Evolutionary conservation across 768 basidiomycete genomes (phyloP).

Genomic region (Tylopilus intermedius): DNA sequence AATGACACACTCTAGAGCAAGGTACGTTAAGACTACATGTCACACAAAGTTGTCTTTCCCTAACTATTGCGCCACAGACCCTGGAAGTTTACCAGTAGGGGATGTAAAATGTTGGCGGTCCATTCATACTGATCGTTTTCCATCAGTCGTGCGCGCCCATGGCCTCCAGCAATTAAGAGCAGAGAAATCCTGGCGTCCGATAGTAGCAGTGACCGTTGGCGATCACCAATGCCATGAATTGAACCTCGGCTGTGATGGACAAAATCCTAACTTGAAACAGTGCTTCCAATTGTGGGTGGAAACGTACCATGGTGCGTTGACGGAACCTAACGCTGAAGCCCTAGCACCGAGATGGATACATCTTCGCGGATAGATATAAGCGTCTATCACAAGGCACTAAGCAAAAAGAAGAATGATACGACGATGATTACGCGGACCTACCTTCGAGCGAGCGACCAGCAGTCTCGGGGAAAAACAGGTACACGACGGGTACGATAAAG

Average conservation of each 20-base stretch:
- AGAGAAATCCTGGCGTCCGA: slow-evolving; percentile 65
- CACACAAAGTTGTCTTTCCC: no score
- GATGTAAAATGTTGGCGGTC: no score
- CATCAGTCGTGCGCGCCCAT: slow-evolving; percentile 36
- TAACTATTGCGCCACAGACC: neutral
- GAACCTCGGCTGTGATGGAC: slow-evolving; percentile 61
- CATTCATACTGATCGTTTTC: no score
- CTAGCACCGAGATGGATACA: slow-evolving; percentile 37
- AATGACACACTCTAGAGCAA: no score
- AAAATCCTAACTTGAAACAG: slow-evolving; percentile 61
- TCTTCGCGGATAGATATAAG: slow-evolving; percentile 47
- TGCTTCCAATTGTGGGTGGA: slow-evolving; percentile 47
- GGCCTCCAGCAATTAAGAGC: slow-evolving; percentile 43
- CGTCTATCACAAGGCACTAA: slow-evolving; percentile 53
- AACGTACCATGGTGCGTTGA: neutral
- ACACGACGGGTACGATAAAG: no score
- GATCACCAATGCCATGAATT: slow-evolving; percentile 51
- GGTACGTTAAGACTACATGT: no score
- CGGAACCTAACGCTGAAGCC: neutral
- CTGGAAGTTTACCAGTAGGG: neutral
- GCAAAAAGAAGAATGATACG: slow-evolving; percentile 63
- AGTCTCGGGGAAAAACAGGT: no score
- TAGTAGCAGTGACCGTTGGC: slow-evolving; percentile 54
- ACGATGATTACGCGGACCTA: no score
- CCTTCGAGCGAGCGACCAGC: no score